phyloP scores from a whole-genome alignment of 345 rosid species.

The Gossypium ekmanianum region DNA sequence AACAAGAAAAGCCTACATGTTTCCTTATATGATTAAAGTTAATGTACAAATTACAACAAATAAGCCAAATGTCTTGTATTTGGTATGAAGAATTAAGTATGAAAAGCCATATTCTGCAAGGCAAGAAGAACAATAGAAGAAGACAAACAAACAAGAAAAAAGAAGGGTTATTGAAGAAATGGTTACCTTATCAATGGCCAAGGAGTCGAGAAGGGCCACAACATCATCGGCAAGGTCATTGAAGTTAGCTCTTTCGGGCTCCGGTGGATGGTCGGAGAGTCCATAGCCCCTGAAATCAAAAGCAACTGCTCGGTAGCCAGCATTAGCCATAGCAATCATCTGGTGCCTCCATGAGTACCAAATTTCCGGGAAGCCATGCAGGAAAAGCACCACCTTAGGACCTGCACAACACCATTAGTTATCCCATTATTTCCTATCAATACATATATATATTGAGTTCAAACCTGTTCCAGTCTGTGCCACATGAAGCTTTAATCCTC shows the following conservation, averaged over 20 bases:
- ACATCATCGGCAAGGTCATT: constrained; percentile 31
- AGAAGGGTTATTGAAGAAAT: background rate
- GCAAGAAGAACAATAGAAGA: no score
- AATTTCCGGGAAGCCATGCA: constrained; percentile 41
- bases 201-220: constrained; percentile 29
- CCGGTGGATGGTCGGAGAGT: constrained; percentile 18
- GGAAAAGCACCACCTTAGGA: constrained; percentile 28
- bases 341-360: constrained; percentile 52
- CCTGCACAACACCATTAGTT: background rate
- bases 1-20: constrained; percentile 30
- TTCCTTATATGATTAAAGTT: background rate
- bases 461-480: background rate
- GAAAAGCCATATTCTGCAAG: no score
- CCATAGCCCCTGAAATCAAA: constrained; percentile 46
- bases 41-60: no score
- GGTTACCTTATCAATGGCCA: constrained; percentile 24
- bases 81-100: no score
- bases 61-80: no score
- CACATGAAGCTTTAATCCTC: background rate
- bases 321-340: constrained; percentile 33
- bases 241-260: constrained; percentile 28
- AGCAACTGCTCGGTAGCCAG: constrained; percentile 38
- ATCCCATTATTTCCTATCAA: background rate
- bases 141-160: no score
- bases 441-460: no score